Evolutionary conservation across 1,284 basidiomycete genomes (phyloP), one percentile per base, ranked within the genome.

Genomic region (Trametes sp.): DNA sequence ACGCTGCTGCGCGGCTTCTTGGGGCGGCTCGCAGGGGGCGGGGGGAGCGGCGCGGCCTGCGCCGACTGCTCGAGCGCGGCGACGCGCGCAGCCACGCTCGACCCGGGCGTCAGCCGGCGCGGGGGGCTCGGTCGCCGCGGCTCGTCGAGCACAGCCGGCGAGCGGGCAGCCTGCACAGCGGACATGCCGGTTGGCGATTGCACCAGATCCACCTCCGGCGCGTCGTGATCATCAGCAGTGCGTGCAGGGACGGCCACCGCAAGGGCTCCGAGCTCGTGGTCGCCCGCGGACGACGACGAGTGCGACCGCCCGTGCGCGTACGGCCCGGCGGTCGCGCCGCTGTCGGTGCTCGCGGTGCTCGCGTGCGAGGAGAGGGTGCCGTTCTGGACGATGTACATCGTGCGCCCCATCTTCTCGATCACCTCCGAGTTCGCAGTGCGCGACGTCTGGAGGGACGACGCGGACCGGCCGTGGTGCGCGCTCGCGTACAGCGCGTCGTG

Each of bases 381-480:
- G 58, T 87, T 79, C 74, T 89, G 87, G 29, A 86, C 81, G 52
- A 93, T 87, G 74, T 89, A 88, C 81, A 90, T 84, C 42, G 78
- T 82, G 26, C 80, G 84, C 6, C 82, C 88, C 70, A 92, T 82
- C 63, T 80, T 79, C 68, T 92, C 90, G 53, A 89, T 82, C 21
- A 80, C 83, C 56, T 84, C 87, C 24, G 89, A 87, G 72, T 92
- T 83, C n/a, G 78, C 76, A 21, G 83, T 84, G 60, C 81, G 59
- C 11, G 72, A 60, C 26, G 73, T 73, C 64, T 74, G 72, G 35
- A 67, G 62, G 26, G 69, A 70, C 54, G 70, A 65, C 51, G 70
- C 69, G n/a, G 70, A 72, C 28, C 70, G 70, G n/a, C 69, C 69
- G 61, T 72, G 70, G 50, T 69, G 65, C 36, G 59, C 57, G 60